phyloP scores from a whole-genome alignment of 2,329 filamentous ascomycete species.

The Talaromyces sp. region DNA sequence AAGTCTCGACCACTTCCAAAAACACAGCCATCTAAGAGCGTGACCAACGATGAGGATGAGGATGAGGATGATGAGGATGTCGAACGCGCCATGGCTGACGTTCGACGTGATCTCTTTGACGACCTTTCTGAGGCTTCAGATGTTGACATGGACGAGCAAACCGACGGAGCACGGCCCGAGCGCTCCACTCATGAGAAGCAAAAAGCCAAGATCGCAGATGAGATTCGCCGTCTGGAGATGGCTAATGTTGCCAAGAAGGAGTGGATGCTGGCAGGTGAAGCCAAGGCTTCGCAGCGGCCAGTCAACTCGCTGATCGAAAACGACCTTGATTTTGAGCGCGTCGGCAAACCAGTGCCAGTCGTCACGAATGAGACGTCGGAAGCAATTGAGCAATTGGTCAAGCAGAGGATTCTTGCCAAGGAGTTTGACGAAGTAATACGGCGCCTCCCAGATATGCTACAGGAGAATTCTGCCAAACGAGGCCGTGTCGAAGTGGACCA shows the following conservation, averaged over 20 bases:
- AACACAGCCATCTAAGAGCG: slow-evolving; percentile 38
- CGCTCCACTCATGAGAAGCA: slow-evolving; percentile 77
- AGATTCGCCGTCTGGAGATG: slow-evolving; percentile 87
- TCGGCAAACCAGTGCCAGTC: slow-evolving; percentile 89
- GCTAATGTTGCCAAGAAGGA: slow-evolving; percentile 83
- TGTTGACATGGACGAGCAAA: slow-evolving; percentile 58
- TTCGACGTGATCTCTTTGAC: slow-evolving; percentile 86
- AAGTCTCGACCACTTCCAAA: slow-evolving; percentile 51
- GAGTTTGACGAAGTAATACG: slow-evolving; percentile 90
- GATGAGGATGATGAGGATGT: slow-evolving; percentile 50
- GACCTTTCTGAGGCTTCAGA: slow-evolving; percentile 63
- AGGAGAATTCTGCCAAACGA: slow-evolving; percentile 59
- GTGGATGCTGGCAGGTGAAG: slow-evolving; percentile 88
- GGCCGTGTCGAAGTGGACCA: slow-evolving; percentile 80
- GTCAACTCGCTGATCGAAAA: slow-evolving; percentile 90
- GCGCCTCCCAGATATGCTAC: slow-evolving; percentile 69
- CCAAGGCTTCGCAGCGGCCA: slow-evolving; percentile 73
- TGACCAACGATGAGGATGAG: slow-evolving; percentile 45
- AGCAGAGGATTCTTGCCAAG: slow-evolving; percentile 79
- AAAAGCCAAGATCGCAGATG: slow-evolving; percentile 77
- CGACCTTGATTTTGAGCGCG: slow-evolving; percentile 91
- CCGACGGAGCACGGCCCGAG: slow-evolving; percentile 15
- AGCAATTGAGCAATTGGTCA: slow-evolving; percentile 88
- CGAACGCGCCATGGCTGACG: slow-evolving; percentile 76
- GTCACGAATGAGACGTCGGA: slow-evolving; percentile 89